phyloP scores from a whole-genome alignment of 495 filamentous ascomycete species.

The Podospora sp. region DNA sequence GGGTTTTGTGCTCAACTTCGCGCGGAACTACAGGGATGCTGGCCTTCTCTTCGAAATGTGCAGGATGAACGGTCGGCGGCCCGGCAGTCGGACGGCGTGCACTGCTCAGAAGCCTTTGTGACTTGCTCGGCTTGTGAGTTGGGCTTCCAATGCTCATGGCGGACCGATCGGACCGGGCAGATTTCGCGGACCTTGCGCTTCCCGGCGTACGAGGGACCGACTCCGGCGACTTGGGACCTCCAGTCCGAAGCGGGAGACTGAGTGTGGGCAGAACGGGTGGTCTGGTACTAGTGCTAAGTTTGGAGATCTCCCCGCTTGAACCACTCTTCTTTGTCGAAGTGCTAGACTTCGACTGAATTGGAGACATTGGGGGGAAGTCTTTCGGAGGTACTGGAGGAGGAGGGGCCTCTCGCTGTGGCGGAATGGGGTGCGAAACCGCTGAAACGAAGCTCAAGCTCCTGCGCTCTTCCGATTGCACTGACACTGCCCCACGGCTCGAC shows the following conservation, averaged over 20 bases:
- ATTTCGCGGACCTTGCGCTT: constrained; percentile 32
- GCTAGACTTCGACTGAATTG: constrained; percentile 12
- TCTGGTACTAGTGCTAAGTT: neutral
- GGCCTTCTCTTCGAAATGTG: constrained; percentile 36
- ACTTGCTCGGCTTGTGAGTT: constrained; percentile 40
- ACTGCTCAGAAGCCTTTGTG: constrained; percentile 46
- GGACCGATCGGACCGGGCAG: constrained; percentile 32
- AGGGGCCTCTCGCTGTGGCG: constrained; percentile 27
- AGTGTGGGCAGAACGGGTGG: constrained; percentile 12
- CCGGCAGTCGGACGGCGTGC: constrained; percentile 29
- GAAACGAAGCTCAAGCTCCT: constrained; percentile 3
- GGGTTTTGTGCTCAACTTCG: constrained; percentile 40
- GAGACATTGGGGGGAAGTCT: constrained; percentile 22
- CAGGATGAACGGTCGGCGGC: constrained; percentile 33
- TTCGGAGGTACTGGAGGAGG: constrained; percentile 40
- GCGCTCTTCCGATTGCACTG: constrained; percentile 12
- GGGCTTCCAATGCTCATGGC: constrained; percentile 38
- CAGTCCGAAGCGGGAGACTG: constrained; percentile 5
- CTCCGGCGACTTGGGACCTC: constrained; percentile 27
- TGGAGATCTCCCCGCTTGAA: neutral
- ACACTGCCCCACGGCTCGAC: constrained; percentile 8
- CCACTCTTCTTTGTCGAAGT: constrained; percentile 11
- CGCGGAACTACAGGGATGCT: constrained; percentile 38
- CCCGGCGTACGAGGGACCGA: constrained; percentile 28
- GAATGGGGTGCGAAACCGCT: neutral